Conservation (phyloP, 495 filamentous ascomycete genomes). For the Hyphodiscus hymeniophilus region DNA sequence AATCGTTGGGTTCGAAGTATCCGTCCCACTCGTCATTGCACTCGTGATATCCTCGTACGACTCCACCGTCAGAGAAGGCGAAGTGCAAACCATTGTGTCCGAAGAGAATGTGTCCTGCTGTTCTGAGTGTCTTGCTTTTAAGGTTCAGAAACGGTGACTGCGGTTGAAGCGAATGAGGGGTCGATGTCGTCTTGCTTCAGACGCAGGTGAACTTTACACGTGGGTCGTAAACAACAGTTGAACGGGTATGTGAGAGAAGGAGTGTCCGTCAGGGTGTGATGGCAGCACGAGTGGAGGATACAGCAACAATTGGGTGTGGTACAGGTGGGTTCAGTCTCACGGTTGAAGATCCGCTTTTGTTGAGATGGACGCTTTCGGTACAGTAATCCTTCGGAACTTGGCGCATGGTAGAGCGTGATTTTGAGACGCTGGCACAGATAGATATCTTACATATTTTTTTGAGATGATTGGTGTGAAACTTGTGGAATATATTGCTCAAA, state of each 20-base stretch:
- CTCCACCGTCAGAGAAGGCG: slow-evolving; percentile 21
- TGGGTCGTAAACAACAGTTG: slow-evolving; percentile 1
- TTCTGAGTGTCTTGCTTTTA: no score
- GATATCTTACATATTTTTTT: no score
- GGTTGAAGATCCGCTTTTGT: slow-evolving; percentile 7
- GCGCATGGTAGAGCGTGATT: no score
- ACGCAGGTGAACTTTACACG: not conserved
- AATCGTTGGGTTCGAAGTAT: slow-evolving; percentile 17
- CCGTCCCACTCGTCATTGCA: slow-evolving; percentile 24
- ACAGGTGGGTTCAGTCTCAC: not conserved
- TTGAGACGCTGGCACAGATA: no score
- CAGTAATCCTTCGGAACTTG: not conserved
- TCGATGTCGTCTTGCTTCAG: not conserved
- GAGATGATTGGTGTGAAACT: no score
- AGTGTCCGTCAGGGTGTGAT: slow-evolving; percentile 5
- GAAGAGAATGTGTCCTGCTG: no score
- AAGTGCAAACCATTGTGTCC: slow-evolving; percentile 16
- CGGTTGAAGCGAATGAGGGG: not conserved
- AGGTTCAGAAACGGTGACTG: no score
- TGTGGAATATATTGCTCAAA: no score
- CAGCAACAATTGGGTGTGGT: slow-evolving; percentile 13
- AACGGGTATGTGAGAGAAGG: slow-evolving; percentile 2
- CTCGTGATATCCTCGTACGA: slow-evolving; percentile 16
- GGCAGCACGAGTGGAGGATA: slow-evolving; percentile 7
- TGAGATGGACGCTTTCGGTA: slow-evolving; percentile 1